Base-by-base conservation (phyloP, 768 basidiomycete species). In the Agaricus bisporus region DNA sequence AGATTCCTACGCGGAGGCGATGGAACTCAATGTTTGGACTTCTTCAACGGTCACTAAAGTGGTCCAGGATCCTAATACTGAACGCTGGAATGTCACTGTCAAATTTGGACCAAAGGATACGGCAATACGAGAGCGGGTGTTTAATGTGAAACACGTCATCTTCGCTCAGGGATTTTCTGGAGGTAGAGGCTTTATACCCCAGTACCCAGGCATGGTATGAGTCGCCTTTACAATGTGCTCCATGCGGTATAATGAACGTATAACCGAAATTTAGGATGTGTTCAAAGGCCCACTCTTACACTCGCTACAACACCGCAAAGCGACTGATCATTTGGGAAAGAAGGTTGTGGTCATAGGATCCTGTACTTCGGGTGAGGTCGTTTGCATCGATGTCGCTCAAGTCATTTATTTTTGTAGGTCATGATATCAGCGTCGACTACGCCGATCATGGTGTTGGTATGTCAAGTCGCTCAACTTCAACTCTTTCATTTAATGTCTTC, bases 261-360 rank as follows among this genome's bases (percentile, higher is more conserved):
- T 39, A 38, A 22, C 20, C 38, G 25, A 15, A 10, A 48, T 48
- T 10, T 55, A 81, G 77, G 76, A 81, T 18, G 70, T 68, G 5
- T 88, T 85, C 72, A 77, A 81, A 58, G 88, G 88, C 7, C 68
- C 78, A 48, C 65, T 82, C 3, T 58, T 82, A 14, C 88, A 90
- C 63, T 86, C 85, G 0, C 72, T 65, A 5, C 61, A 74, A 25
- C 81, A 87, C 64, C 73, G 75, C 38, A 70, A 64, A n/a, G 82
- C 83, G 0, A 66, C 70, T 10, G 80, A 81, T 38, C 82, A 82
- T 58, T 42, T 63, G 1, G 87, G 85, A 12, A 88, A 88, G 69
- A 89, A 83, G 61, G 85, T 87, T 0, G 72, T 83, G 3, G 80
- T 90, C 2, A 68, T 89, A 4, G 87, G 87, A 1, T 74, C 85